phyloP scores from a whole-genome alignment of 1,284 basidiomycete species.

The Xanthoconium separans region DNA sequence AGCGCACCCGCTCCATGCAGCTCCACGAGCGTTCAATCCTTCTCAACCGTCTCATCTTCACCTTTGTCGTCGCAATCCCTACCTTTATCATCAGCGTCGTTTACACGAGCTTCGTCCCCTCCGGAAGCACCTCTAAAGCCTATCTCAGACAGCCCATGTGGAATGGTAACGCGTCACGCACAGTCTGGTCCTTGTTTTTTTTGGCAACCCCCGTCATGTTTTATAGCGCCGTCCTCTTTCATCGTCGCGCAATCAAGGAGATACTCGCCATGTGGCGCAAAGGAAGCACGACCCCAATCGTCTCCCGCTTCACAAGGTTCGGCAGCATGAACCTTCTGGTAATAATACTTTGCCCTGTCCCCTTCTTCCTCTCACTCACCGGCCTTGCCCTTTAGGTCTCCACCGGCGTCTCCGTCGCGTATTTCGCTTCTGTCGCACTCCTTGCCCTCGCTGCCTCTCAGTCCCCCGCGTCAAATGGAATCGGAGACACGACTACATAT shows the following conservation, averaged over 20 bases:
- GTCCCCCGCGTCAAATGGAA: slow-evolving; percentile 35
- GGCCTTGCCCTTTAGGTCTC: slow-evolving; percentile 47
- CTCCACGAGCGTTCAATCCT: slow-evolving; percentile 55
- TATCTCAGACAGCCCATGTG: slow-evolving; percentile 63
- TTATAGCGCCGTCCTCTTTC: slow-evolving; percentile 60
- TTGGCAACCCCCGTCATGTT: slow-evolving; percentile 73
- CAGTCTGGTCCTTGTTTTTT: slow-evolving; percentile 63
- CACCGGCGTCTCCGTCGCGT: slow-evolving; percentile 71
- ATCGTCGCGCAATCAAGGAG: slow-evolving; percentile 57
- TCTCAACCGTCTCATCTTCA: slow-evolving; percentile 54
- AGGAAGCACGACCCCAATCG: slow-evolving; percentile 52
- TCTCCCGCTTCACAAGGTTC: slow-evolving; percentile 62
- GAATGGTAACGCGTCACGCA: slow-evolving; percentile 57
- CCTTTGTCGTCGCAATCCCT: slow-evolving; percentile 68
- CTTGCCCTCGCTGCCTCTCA: slow-evolving; percentile 59
- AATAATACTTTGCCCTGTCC: slow-evolving; percentile 21
- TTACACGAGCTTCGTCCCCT: slow-evolving; percentile 67
- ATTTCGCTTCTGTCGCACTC: slow-evolving; percentile 74
- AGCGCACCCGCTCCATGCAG: slow-evolving; percentile 57
- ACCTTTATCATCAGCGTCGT: slow-evolving; percentile 80
- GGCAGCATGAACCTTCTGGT: slow-evolving; percentile 86
- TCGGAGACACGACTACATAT: slow-evolving; percentile 63
- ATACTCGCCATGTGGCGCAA: slow-evolving; percentile 54
- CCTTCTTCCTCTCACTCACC: background rate
- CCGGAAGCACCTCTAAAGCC: slow-evolving; percentile 43